Conservation (phyloP, 2,329 filamentous ascomycete species). For the Pestalotiopsis sp. region DNA sequence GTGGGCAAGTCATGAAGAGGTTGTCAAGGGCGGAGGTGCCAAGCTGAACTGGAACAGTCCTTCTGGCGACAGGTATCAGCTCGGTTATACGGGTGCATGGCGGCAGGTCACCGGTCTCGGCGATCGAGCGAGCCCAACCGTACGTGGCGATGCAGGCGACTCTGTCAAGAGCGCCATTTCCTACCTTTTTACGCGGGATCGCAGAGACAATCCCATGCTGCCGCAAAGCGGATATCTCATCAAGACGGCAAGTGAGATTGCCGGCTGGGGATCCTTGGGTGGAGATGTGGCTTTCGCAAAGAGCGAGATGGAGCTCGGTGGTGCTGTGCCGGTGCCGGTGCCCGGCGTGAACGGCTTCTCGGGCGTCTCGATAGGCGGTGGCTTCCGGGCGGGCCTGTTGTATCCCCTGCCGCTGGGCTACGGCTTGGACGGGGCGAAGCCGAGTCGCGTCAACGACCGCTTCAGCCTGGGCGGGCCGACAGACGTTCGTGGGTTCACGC, state of each 20-base stretch:
- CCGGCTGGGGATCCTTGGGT: slow-evolving; percentile 77
- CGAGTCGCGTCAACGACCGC: slow-evolving; percentile 87
- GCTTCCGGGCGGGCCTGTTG: slow-evolving; percentile 78
- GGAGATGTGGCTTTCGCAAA: slow-evolving; percentile 96
- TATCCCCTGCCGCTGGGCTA: slow-evolving; percentile 75
- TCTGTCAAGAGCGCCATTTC: slow-evolving; percentile 84
- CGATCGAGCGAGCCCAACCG: slow-evolving; percentile 73
- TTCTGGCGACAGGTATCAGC: slow-evolving; percentile 68
- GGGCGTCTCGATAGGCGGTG: slow-evolving; percentile 80
- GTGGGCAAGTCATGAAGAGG: slow-evolving; percentile 94
- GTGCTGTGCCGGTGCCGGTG: slow-evolving; percentile 71
- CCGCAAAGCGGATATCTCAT: slow-evolving; percentile 80
- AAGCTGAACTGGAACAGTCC: slow-evolving; percentile 74
- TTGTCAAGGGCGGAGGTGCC: slow-evolving; percentile 72
- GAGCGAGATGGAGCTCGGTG: slow-evolving; percentile 80
- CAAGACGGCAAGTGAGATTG: slow-evolving; percentile 78
- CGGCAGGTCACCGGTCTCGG: slow-evolving; percentile 82
- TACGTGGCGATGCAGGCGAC: slow-evolving; percentile 85
- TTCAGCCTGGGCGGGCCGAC: slow-evolving; percentile 94
- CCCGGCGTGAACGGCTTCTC: slow-evolving; percentile 68
- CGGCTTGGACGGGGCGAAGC: slow-evolving; percentile 50
- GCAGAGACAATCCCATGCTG: slow-evolving; percentile 80
- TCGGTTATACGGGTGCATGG: slow-evolving; percentile 83
- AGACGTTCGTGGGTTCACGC: slow-evolving; percentile 89
- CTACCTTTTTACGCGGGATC: slow-evolving; percentile 78